Percentiles rank a stretch among this genome's conserved stretches.
These are phyloP conservation scores for Kwoniella botswanensis DNA, from an alignment of 768 basidiomycete species.

Conservation along the genomic window DNA sequence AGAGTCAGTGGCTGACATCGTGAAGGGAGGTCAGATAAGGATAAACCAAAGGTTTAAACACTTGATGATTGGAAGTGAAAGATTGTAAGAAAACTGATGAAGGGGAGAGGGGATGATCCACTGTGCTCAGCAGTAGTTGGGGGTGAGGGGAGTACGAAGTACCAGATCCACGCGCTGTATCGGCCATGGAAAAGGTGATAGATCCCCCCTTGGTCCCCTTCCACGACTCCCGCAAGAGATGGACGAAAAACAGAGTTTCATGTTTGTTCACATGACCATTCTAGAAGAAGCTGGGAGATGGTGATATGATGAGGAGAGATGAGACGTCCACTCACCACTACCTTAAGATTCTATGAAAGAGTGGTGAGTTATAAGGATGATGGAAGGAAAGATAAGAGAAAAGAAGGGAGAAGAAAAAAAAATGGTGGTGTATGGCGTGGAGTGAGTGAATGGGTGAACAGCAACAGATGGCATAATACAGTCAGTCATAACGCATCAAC, in stretches of 20 bases:
- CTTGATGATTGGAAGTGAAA: not conserved
- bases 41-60: not conserved
- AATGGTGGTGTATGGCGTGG: not conserved
- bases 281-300: no score
- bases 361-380: slow-evolving; percentile 54
- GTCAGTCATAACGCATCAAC: not conserved
- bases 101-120: not conserved
- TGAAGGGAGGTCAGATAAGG: not conserved
- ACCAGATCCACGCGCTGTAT: slow-evolving; percentile 7
- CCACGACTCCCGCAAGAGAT: not conserved
- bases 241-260: not conserved
- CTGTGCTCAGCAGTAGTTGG: not conserved
- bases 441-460: not conserved
- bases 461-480: not conserved
- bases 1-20: slow-evolving; percentile 26
- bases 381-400: slow-evolving; percentile 21
- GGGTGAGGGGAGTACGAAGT: not conserved
- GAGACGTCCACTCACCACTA: slow-evolving; percentile 14
- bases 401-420: slow-evolving; percentile 48
- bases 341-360: slow-evolving; percentile 45
- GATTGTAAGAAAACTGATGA: not conserved
- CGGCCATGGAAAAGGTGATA: not conserved
- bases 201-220: not conserved
- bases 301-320: not conserved
- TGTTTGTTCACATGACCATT: not conserved